Conservation (phyloP, 1,284 basidiomycete genomes). For the Cutaneotrichosporon cutaneum region DNA sequence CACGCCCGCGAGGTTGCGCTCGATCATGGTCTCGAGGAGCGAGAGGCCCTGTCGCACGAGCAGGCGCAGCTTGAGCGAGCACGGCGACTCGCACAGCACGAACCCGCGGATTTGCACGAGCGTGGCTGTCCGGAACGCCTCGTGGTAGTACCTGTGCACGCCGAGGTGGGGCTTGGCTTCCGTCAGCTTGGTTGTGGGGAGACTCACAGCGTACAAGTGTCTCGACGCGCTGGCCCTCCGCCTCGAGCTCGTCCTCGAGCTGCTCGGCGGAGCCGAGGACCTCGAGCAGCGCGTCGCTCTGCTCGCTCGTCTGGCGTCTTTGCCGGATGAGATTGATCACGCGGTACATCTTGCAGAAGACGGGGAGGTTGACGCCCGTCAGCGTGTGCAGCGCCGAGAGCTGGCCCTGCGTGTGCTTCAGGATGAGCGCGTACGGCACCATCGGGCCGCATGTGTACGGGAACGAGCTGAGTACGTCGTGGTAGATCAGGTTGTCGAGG, state of each 20-base stretch:
- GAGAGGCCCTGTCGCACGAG: neutral
- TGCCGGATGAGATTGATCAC: conserved; percentile 1
- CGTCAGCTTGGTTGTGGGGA: neutral
- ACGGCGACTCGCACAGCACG: conserved; percentile 3
- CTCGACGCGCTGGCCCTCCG: neutral
- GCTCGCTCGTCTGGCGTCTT: neutral
- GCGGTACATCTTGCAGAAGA: conserved; percentile 6
- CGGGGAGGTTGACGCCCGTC: conserved; percentile 2
- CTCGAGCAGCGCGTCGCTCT: neutral
- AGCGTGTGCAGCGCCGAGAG: neutral
- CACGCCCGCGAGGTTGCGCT: neutral
- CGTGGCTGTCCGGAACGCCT: conserved; percentile 3
- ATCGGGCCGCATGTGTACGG: conserved; percentile 1
- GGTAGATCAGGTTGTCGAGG: conserved; percentile 6
- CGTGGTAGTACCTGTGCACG: conserved; percentile 4
- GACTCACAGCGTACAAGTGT: neutral
- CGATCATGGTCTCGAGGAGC: conserved; percentile 2
- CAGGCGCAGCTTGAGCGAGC: conserved; percentile 1
- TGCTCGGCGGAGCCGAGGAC: neutral
- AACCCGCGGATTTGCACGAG: conserved; percentile 2
- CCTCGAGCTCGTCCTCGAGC: conserved; percentile 6
- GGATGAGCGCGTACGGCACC: conserved; percentile 4
- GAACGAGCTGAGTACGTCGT: conserved; percentile 6
- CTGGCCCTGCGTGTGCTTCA: conserved; percentile 3
- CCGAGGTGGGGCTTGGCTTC: neutral